Evolutionary conservation across 306 rosid species (phyloP), one percentile per base, ranked within the genome.

Genomic region (Quercus suber): DNA sequence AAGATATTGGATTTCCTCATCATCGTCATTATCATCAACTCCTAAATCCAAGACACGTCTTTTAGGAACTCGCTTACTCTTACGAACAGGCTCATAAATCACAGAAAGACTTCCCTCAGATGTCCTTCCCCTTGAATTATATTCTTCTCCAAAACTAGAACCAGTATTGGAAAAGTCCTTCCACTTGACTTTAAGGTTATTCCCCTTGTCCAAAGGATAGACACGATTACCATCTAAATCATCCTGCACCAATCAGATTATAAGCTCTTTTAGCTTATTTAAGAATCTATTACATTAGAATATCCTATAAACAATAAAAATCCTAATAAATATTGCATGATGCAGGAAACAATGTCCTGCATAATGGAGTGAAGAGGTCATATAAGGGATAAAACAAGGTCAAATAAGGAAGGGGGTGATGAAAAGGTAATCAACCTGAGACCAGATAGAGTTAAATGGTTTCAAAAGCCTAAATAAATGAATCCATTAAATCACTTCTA

Each of bases 1-100:
- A 43, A 87, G 86, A 55, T 76, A 82, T 6, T 20, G 82, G 64
- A 87, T 79, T 56, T 87, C 84, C 30, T 75, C 78, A 76, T 84
- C 83, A 71, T 79, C 78, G 1, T 61, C 86, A 5, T 76, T 78
- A 11, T 81, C 79, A 37, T 58, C 37, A 57, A 80, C 76, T 69
- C 65, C 85, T 14, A 21, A 75, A 59, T 75, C 83, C 45, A 80
- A 74, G 53, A 69, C 61, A 5, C 85, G 71, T 58, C 79, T 82
- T 63, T 80, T 82, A 28, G 83, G 80, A 80, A 77, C 71, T 55
- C 87, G 65, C 59, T 85, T 87, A 77, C 84, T 82, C 76, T 85
- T 84, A 31, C 81, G 79, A 59, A 78, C 87, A 15, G 71, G 58
- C 61, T 80, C 85, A 30, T 71, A 56, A 45, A 70, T 57, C 43